Percentiles rank a stretch among this genome's conserved stretches.
Evolutionary conservation across 225 moss, liverwort and hornwort genomes (phyloP).

Genomic region (Physcomitrellopsis africana): DNA sequence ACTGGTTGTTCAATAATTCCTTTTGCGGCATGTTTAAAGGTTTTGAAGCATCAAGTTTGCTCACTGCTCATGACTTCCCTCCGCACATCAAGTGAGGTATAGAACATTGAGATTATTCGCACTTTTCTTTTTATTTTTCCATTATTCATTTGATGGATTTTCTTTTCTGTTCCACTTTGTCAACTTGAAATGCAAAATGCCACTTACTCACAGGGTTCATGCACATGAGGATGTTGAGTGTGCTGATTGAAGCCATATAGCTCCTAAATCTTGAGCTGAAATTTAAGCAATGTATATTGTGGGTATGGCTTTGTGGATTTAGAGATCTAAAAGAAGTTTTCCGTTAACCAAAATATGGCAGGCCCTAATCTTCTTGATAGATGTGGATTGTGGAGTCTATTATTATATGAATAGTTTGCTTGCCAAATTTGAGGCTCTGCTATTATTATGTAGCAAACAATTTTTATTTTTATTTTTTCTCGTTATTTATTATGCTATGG

Average conservation of each 20-base stretch:
- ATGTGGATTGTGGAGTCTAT: conserved; percentile 17
- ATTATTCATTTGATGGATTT: neutral
- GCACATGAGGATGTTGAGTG: conserved; percentile 15
- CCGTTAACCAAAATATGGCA: conserved; percentile 7
- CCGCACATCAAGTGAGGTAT: conserved; percentile 86
- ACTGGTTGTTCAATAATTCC: conserved; percentile 18
- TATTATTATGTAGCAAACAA: neutral
- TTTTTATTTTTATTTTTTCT: neutral
- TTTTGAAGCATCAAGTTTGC: conserved; percentile 87
- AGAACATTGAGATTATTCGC: conserved; percentile 1
- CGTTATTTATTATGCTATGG: neutral
- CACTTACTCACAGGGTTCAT: conserved; percentile 9
- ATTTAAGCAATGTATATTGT: neutral
- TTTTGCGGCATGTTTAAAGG: conserved; percentile 53
- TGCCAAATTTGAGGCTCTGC: conserved; percentile 11
- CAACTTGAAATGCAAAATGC: conserved; percentile 6
- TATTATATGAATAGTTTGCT: conserved; percentile 12
- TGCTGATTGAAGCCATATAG: conserved; percentile 10
- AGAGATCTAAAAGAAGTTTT: conserved; percentile 12
- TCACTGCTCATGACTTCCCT: conserved; percentile 96
- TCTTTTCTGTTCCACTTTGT: neutral
- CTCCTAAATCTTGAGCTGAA: conserved; percentile 13
- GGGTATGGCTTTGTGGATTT: neutral
- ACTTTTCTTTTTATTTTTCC: conserved; percentile 11
- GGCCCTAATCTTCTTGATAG: conserved; percentile 10